Base-by-base conservation (phyloP, 495 filamentous ascomycete genomes). In the Penicillium silybi region DNA sequence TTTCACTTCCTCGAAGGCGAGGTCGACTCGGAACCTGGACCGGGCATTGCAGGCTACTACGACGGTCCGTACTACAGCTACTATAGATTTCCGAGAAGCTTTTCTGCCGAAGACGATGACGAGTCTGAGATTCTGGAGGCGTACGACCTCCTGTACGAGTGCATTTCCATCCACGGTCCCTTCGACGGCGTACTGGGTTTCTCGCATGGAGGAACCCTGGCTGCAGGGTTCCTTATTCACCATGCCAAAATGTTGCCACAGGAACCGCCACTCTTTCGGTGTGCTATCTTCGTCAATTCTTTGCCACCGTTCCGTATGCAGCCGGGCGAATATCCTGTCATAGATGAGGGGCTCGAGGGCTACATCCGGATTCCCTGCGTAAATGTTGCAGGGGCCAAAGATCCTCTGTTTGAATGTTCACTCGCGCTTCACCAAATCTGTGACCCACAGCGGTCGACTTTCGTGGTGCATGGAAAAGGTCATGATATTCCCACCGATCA, bases 161-260 rank as follows among this genome's bases (percentile, higher is more conserved):
- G 63, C 17, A 57, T 72, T n/a, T 54, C 59, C 13, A 48, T 65
- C 22, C 64, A 74, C 20, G 67, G 67, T 9, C 70, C 70, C 11
- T 73, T 73, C 34, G 70, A 73, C 39, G 69, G 63, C 23, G 49
- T 72, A 25, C 50, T 73, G 26, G 70, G 68, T 13, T 72, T 72
- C 47, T 73, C 70, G 13, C 70, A 73, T 27, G 70, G 70, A 4
- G 67, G 62, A 10, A 67, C 66, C 13, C 48, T 73, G 32, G 65
- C 67, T 3, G 59, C 64, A 4, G 64, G 58, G 0, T 66, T 68
- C 32, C 56, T 73, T 17, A 61, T 65, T 41, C 64, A 71, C 17
- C 62, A 68, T 22, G 65, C 66, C 0, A 62, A 67, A 44, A 48
- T 54, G 8, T 54, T 57, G 23, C 63, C 65, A 17, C 43, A 50